Evolutionary conservation across 2,329 filamentous ascomycete species (phyloP), one percentile per base, ranked within the genome.

Genomic region (Alternaria ethzedia): DNA sequence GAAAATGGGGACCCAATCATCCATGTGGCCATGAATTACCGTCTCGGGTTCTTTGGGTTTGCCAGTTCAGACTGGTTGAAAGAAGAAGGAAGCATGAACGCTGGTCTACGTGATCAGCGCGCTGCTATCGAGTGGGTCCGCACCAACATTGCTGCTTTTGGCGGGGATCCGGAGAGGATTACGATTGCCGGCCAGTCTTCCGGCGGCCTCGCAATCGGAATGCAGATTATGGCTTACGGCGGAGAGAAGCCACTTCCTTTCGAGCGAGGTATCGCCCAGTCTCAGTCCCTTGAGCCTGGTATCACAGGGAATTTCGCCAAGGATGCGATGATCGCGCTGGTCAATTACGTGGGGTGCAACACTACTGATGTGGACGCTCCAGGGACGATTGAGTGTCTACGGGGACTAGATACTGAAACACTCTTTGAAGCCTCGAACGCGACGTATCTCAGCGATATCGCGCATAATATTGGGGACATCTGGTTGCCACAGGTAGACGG

Each of bases 401-500:
- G 85, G 4, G 54, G 64, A 10, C 73, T 85, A 32, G 79, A 82
- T 57, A 84, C 78, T 58, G 70, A 80, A 2, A 78, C 78, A 0
- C 74, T 87, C 6, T 75, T 86, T 15, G 76, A 82, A 45, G 80
- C 83, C 0, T 81, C 84, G 1, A 67, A 83, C n/a, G 69, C 75
- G 0, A 85, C 83, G 1, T 82, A 84, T 57, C 46, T 64, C 9
- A 70, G 66, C 6, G 83, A 81, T 52, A 77, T 80, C 15, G 64
- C 56, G 3, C 71, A 76, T 43, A 81, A 80, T 45, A 70, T 78
- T 54, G 85, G 85, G 12, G 85, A 87, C 58, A 81, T 85, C 54
- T 87, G 83, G 82, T 43, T 86, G 0, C 85, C 85, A 0, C 80
- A 76, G 0, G 82, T 86, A 0, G 84, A 86, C 61, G 82, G 81